Percentiles rank a stretch among this genome's conserved stretches.
phyloP scores from a whole-genome alignment of 2,329 filamentous ascomycete genomes.

The Penicillium sp. region DNA sequence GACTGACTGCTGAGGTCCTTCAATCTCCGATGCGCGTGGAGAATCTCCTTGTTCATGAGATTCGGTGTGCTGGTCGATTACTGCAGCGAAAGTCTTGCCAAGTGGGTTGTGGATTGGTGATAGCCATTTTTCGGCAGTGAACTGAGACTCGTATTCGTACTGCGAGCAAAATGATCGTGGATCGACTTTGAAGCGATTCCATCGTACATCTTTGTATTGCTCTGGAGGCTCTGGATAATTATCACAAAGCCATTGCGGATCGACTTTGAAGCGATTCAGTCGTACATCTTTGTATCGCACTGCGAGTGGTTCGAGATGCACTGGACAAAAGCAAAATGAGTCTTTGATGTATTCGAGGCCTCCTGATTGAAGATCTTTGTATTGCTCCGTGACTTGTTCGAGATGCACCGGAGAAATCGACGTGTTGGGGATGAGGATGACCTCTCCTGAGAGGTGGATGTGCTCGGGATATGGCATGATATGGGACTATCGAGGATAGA shows the following conservation, averaged over 20 bases:
- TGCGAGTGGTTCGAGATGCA: no score
- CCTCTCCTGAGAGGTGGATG: constrained; percentile 1
- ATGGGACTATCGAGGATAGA: not conserved
- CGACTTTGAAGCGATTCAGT: constrained; percentile 24
- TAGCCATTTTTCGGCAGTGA: constrained; percentile 24
- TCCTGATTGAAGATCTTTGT: no score
- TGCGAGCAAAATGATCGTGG: constrained; percentile 28
- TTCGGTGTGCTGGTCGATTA: constrained; percentile 5
- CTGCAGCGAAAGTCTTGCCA: constrained; percentile 25
- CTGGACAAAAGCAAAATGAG: no score
- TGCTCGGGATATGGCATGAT: no score
- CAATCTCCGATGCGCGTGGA: not conserved
- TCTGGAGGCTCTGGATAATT: no score
- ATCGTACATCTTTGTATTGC: constrained; percentile 21
- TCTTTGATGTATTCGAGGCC: no score
- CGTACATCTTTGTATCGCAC: constrained; percentile 21
- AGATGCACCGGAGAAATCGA: constrained; percentile 1
- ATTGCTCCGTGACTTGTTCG: constrained; percentile 6
- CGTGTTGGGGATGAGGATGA: constrained; percentile 9
- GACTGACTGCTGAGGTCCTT: not conserved
- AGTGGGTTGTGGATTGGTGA: constrained; percentile 25
- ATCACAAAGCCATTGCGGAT: constrained; percentile 29
- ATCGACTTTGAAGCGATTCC: constrained; percentile 26
- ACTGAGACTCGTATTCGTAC: constrained; percentile 27
- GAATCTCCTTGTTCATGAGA: not conserved